A percentile compares a stretch with the other conserved stretches of the same genome.
phyloP scores from a whole-genome alignment of 805 yeast genomes.

The Sungouiella thailandica region DNA sequence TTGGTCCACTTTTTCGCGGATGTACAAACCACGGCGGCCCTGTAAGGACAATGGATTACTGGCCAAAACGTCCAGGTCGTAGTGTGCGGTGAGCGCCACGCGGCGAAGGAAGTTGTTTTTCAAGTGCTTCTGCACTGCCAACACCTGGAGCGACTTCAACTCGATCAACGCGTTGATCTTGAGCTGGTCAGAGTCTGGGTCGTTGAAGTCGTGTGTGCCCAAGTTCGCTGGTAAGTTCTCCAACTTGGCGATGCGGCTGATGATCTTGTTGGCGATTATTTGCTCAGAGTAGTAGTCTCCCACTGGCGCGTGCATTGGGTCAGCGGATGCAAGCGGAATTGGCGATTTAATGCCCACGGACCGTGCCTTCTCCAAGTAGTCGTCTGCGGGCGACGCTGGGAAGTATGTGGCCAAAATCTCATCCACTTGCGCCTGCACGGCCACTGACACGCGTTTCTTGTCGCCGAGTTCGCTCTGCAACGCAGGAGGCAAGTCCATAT shows the following conservation, averaged over 20 bases:
- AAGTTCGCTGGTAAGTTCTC: slow-evolving; percentile 66
- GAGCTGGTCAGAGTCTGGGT: slow-evolving; percentile 39
- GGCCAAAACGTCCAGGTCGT: slow-evolving; percentile 45
- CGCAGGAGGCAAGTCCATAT: slow-evolving; percentile 56
- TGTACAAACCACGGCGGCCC: slow-evolving; percentile 64
- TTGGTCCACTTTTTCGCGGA: slow-evolving; percentile 64
- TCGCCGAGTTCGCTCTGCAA: slow-evolving; percentile 31
- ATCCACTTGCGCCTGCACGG: slow-evolving; percentile 5
- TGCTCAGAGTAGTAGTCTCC: slow-evolving; percentile 52
- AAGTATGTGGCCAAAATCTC: slow-evolving; percentile 9
- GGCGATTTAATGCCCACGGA: slow-evolving; percentile 34
- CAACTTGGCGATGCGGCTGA: slow-evolving; percentile 53
- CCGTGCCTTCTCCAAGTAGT: slow-evolving; percentile 29
- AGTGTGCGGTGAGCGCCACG: slow-evolving; percentile 53
- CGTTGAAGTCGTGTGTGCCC: slow-evolving; percentile 44
- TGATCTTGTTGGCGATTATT: slow-evolving; percentile 48
- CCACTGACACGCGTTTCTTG: slow-evolving; percentile 17
- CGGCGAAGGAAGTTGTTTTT: slow-evolving; percentile 56
- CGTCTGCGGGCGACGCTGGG: slow-evolving; percentile 2
- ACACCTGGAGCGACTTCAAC: slow-evolving; percentile 58
- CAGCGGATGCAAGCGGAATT: slow-evolving; percentile 14
- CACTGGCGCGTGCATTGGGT: slow-evolving; percentile 37
- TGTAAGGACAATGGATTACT: slow-evolving; percentile 54
- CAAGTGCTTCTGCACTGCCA: slow-evolving; percentile 65
- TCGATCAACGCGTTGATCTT: slow-evolving; percentile 68